Conservation (phyloP, 805 yeast species). For the Metschnikowia bowlesiae region DNA sequence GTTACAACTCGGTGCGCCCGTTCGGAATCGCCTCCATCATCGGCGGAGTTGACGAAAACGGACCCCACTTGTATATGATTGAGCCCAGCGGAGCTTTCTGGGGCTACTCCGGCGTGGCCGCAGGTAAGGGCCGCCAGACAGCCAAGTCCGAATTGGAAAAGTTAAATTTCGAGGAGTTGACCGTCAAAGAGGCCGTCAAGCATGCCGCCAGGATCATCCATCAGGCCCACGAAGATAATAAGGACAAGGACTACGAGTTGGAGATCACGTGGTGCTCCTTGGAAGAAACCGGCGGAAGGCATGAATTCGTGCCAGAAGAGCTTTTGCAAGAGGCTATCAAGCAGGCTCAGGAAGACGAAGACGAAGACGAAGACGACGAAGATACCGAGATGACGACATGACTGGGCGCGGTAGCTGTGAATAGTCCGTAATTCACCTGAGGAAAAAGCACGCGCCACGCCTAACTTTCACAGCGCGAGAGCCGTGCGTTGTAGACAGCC, state of each 20-base stretch:
- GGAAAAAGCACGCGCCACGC: not conserved
- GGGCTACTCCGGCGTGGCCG: conserved; percentile 97
- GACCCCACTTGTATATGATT: conserved; percentile 90
- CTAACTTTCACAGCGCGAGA: not conserved
- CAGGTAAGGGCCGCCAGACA: conserved; percentile 98
- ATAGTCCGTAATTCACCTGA: not conserved
- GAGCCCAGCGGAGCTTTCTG: conserved; percentile 97
- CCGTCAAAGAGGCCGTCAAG: conserved; percentile 79
- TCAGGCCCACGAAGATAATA: conserved; percentile 94
- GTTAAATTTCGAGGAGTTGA: conserved; percentile 64
- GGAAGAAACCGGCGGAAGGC: conserved; percentile 74
- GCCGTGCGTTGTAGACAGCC: not conserved
- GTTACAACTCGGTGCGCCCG: conserved; percentile 96
- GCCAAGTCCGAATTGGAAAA: conserved; percentile 96
- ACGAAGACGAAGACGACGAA: conserved; percentile 68
- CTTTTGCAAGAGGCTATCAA: conserved; percentile 77
- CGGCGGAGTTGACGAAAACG: conserved; percentile 89
- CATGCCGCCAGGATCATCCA: conserved; percentile 92
- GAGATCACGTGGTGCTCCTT: conserved; percentile 86
- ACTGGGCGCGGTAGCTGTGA: not conserved
- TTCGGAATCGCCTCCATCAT: conserved; percentile 90
- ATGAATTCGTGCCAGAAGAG: conserved; percentile 75
- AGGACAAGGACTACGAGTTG: conserved; percentile 94
- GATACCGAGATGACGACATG: conserved; percentile 26
- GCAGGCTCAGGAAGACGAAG: conserved; percentile 77